Conservation (phyloP, 2,329 filamentous ascomycete species). For the Beauveria sp. region DNA sequence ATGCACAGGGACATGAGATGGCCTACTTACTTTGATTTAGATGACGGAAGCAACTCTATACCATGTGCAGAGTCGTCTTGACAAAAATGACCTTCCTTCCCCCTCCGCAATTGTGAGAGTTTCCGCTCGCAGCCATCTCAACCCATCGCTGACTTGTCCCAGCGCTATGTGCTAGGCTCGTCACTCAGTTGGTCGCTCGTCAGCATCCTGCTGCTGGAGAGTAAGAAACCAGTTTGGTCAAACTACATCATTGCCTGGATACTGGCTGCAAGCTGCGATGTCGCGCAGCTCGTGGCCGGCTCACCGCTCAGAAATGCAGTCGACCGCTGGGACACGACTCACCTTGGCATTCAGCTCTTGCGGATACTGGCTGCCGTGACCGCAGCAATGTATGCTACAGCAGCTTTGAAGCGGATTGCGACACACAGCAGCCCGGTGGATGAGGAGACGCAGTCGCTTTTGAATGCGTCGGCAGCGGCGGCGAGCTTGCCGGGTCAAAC, state of each 20-base stretch:
- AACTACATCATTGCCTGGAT: not conserved
- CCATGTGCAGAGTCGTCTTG: not conserved
- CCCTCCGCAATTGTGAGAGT: not conserved
- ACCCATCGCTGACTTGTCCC: not conserved
- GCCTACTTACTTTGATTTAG: not conserved
- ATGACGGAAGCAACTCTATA: not conserved
- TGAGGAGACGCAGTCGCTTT: not conserved
- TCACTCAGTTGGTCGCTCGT: constrained; percentile 1
- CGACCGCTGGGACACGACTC: not conserved
- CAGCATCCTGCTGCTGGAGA: not conserved
- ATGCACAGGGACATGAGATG: too few relatives aligned
- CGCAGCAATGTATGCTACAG: not conserved
- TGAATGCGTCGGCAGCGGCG: not conserved
- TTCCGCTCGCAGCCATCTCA: too few relatives aligned
- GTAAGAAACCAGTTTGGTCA: not conserved
- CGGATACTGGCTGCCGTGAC: not conserved
- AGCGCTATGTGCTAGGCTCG: not conserved
- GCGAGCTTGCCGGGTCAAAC: not conserved
- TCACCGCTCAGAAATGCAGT: not conserved
- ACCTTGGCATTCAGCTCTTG: not conserved
- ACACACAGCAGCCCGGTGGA: not conserved
- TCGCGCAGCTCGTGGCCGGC: not conserved
- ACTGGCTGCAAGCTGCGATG: not conserved
- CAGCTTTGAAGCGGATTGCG: not conserved
- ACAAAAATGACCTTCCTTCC: not conserved